A percentile compares a stretch with the other conserved stretches of the same genome.
Conservation (phyloP, 2,329 filamentous ascomycete species). For the Ascochyta rabiei region DNA sequence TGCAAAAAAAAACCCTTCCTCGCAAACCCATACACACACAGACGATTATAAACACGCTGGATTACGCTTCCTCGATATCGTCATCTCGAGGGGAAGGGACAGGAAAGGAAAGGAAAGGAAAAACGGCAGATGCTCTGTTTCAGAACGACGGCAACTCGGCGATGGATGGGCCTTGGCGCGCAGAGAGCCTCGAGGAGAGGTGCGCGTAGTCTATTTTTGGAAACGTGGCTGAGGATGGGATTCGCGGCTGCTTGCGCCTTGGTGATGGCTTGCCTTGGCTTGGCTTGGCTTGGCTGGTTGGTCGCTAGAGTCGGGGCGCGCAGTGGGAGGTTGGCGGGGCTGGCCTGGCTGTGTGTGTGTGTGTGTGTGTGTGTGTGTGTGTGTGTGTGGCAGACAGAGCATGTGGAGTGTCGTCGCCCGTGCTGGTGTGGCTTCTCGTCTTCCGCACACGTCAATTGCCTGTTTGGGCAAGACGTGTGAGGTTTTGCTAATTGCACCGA, state of each 20-base stretch:
- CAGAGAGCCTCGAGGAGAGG: neutral
- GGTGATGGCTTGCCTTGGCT: neutral
- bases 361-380: neutral
- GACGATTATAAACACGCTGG: too few species aligned
- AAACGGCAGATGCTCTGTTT: neutral
- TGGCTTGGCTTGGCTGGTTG: neutral
- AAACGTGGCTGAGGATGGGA: neutral
- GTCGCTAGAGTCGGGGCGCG: neutral
- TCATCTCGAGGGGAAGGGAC: neutral
- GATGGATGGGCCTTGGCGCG: too few species aligned
- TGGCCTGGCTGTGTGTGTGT: neutral
- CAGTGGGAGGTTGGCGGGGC: neutral
- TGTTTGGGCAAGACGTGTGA: neutral
- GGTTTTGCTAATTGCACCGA: conserved; percentile 1
- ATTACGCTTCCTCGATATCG: neutral
- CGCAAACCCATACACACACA: too few species aligned
- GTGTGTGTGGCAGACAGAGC: conserved; percentile 4
- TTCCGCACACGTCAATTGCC: conserved; percentile 7
- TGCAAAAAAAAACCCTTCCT: too few species aligned
- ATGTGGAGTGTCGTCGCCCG: conserved; percentile 3
- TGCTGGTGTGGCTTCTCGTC: conserved; percentile 10
- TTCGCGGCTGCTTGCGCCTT: conserved; percentile 10
- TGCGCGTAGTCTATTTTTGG: conserved; percentile 1
- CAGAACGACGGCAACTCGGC: neutral
- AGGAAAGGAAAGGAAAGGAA: too few species aligned